Base-by-base conservation (phyloP, 805 yeast species). In the Komagataella phaffii region DNA sequence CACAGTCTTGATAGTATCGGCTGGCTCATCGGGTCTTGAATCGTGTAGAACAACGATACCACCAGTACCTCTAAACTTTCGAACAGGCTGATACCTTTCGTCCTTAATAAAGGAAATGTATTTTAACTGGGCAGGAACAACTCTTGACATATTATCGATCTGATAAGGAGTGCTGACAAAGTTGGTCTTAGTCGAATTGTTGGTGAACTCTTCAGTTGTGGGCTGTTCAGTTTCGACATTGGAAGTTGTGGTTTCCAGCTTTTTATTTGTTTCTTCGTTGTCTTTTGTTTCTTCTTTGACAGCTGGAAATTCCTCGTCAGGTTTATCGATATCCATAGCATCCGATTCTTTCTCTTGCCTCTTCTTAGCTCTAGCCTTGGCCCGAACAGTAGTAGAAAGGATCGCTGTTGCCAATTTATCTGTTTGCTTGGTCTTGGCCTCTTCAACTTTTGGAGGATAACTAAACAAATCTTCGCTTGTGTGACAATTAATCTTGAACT, bases 381-480 rank as follows among this genome's bases (percentile, higher is more conserved):
- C 96, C 65, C 83, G 84, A 17, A 83, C 88, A 2, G 99, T 91
- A 0, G 97, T 91, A 2, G 97, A 89, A 52, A 93, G 75, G 14
- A 93, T 96, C 2, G 97, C 99, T 46, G 96, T 87, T 1, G 89
- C 86, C 49, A 89, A 77, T 70, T 87, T 89, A 64, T 88, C 97
- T 3, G 90, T 88, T 51, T 83, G 88, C 63, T 87, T 86, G 57
- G 80, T 86, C 55, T 82, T 81, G 48, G 81, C 78, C 59, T 82
- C 90, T 63, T 87, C 95, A 14, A 77, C 73, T 71, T 85, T 87
- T 51, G 96, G 91, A 50, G 98, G 98, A 64, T 91, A 93, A 49
- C 79, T 88, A 70, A 90, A 93, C 53, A 79, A 70, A 54, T 83
- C 87, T 36, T 85, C 80, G 59, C 85, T 87, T 40, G 91, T 78